Evolutionary conservation across 2,329 filamentous ascomycete genomes (phyloP).

Genomic region (Aspergillus sp.): DNA sequence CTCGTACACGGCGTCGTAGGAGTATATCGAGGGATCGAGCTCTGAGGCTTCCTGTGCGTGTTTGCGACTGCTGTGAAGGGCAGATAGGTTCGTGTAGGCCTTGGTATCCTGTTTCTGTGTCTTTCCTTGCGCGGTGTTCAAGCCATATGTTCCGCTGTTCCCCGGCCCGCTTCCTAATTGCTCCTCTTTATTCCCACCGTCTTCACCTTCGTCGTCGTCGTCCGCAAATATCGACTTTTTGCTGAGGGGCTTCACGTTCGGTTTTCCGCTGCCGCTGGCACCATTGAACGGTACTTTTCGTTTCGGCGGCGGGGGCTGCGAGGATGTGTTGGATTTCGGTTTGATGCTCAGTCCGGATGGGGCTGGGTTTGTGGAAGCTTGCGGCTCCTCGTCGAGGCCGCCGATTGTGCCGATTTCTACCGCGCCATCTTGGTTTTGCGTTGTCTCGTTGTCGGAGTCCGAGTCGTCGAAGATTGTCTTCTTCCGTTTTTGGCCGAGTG

Average conservation of each 20-base stretch:
- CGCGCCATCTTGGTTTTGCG: conserved; percentile 13
- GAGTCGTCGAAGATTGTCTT: conserved; percentile 48
- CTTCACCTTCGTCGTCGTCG: conserved; percentile 33
- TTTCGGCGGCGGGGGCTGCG: conserved; percentile 28
- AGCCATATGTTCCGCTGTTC: conserved; percentile 12
- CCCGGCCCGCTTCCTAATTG: conserved; percentile 16
- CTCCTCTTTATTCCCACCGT: conserved; percentile 8
- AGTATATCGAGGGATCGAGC: conserved; percentile 49
- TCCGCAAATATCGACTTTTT: conserved; percentile 40
- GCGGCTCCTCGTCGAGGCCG: conserved; percentile 27
- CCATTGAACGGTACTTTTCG: conserved; percentile 33
- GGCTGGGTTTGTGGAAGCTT: not conserved
- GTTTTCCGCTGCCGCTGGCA: conserved; percentile 18
- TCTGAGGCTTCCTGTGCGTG: conserved; percentile 45
- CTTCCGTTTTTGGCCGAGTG: conserved; percentile 47
- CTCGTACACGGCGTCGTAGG: conserved; percentile 52
- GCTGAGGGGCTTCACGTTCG: conserved; percentile 31
- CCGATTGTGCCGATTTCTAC: conserved; percentile 41
- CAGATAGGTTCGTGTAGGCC: conserved; percentile 47
- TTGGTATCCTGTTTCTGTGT: conserved; percentile 7
- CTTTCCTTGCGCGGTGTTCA: conserved; percentile 20
- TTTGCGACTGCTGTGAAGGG: conserved; percentile 46
- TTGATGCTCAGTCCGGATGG: not conserved
- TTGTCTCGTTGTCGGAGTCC: conserved; percentile 39
- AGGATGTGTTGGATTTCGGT: conserved; percentile 15